Evolutionary conservation across 2,329 filamentous ascomycete species (phyloP).

Genomic region (Apiospora aurea): DNA sequence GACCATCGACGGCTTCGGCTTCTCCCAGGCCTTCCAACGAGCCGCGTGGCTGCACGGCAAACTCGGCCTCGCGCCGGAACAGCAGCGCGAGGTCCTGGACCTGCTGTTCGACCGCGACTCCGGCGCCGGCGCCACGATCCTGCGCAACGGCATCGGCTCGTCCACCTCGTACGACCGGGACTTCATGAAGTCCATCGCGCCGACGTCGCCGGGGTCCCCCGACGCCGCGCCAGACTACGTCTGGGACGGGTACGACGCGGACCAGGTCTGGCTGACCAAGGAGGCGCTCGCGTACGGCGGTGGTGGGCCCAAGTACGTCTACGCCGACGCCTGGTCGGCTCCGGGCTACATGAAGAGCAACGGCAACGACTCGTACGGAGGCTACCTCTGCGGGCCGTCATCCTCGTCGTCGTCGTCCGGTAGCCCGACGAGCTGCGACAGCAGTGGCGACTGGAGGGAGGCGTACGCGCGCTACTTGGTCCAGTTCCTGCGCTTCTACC

Average conservation of each 20-base stretch:
- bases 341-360: constrained; percentile 52
- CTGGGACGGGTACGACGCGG: constrained; percentile 51
- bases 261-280: constrained; percentile 55
- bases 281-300: constrained; percentile 46
- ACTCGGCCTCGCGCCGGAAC: constrained; percentile 36
- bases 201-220: constrained; percentile 46
- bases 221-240: constrained; percentile 45
- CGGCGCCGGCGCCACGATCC: constrained; percentile 45
- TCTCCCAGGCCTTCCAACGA: constrained; percentile 50
- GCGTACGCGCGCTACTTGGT: constrained; percentile 53
- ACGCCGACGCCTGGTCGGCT: constrained; percentile 50
- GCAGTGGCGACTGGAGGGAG: constrained; percentile 48
- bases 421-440: constrained; percentile 34
- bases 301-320: constrained; percentile 44
- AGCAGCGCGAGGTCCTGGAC: constrained; percentile 43
- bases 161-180: constrained; percentile 29
- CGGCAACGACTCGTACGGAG: constrained; percentile 44
- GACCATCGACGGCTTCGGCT: constrained; percentile 51
- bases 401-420: constrained; percentile 39
- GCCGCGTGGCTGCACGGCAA: constrained; percentile 36
- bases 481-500: constrained; percentile 49
- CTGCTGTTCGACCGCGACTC: constrained; percentile 44
- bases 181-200: constrained; percentile 45
- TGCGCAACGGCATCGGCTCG: constrained; percentile 46
- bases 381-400: constrained; percentile 46